phyloP scores from a whole-genome alignment of 129 eudicot species.

The Lactuca sativa region DNA sequence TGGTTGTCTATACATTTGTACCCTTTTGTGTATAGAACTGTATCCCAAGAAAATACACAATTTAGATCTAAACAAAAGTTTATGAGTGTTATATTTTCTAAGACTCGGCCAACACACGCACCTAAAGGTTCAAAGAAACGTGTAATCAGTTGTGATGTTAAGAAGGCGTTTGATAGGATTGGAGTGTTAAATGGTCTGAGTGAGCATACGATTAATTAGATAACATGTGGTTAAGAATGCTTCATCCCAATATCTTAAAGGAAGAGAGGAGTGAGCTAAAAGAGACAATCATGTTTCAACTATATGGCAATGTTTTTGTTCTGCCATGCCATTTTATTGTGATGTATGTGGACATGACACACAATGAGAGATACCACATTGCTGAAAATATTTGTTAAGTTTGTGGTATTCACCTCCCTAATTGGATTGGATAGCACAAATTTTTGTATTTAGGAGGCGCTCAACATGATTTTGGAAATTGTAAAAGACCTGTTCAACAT shows the following conservation, averaged over 20 bases:
- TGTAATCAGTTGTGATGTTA: neutral
- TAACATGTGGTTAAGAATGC: neutral
- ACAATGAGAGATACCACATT: neutral
- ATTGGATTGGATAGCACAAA: neutral
- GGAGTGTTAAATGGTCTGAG: neutral
- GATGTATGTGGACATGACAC: neutral
- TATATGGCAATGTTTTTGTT: no score
- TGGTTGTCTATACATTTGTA: no score
- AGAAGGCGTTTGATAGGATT: slow-evolving; percentile 2
- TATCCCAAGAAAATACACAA: no score
- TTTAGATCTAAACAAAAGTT: neutral
- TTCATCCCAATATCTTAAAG: no score
- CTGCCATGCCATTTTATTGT: neutral
- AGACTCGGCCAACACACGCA: slow-evolving; percentile 3
- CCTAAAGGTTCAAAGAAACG: neutral
- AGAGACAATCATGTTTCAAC: no score
- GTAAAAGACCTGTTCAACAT: no score
- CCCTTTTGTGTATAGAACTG: no score
- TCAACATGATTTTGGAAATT: no score
- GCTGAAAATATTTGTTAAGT: neutral
- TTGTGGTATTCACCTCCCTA: slow-evolving; percentile 6
- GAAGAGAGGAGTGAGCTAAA: no score
- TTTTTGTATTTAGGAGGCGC: neutral
- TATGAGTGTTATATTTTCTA: neutral
- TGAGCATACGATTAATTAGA: slow-evolving; percentile 1